These are phyloP conservation scores for Colletotrichum brevisporum DNA, from an alignment of 2,329 filamentous ascomycete species.

Conservation along the genomic window DNA sequence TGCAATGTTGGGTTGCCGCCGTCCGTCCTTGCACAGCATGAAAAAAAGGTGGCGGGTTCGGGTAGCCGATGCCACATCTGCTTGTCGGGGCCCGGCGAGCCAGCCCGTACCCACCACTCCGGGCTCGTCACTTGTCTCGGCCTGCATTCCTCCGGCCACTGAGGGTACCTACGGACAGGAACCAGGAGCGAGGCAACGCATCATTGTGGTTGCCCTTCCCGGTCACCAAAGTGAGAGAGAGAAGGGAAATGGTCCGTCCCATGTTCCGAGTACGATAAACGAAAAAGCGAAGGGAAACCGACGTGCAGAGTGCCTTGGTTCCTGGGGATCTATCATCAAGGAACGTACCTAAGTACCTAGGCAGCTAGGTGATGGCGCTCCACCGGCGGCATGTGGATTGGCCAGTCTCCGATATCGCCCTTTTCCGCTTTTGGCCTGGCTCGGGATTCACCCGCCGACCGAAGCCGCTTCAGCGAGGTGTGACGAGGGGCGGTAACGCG, in stretches of 20 bases:
- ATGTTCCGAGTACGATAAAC: conserved; percentile 29
- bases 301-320: too few species aligned
- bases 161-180: conserved; percentile 7
- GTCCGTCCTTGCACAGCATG: conserved; percentile 27
- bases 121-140: conserved; percentile 33
- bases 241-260: conserved; percentile 15
- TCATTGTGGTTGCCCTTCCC: conserved; percentile 20
- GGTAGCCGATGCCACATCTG: conserved; percentile 32
- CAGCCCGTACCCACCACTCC: conserved; percentile 24
- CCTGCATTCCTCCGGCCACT: conserved; percentile 38
- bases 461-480: conserved; percentile 36
- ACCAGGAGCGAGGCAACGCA: conserved; percentile 5
- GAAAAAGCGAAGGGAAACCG: conserved; percentile 10
- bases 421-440: conserved; percentile 34
- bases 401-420: conserved; percentile 30
- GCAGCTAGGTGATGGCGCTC: conserved; percentile 12
- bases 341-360: too few species aligned
- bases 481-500: conserved; percentile 34
- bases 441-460: conserved; percentile 23
- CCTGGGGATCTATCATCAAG: too few species aligned
- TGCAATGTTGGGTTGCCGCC: conserved; percentile 7
- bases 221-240: conserved; percentile 11
- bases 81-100: conserved; percentile 36
- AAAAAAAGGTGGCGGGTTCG: conserved; percentile 38
- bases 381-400: conserved; percentile 25